A percentile compares a stretch with the other conserved stretches of the same genome.
phyloP scores from a whole-genome alignment of 192 early-diverging fungal species.

The Fimicolochytrium jonesii region DNA sequence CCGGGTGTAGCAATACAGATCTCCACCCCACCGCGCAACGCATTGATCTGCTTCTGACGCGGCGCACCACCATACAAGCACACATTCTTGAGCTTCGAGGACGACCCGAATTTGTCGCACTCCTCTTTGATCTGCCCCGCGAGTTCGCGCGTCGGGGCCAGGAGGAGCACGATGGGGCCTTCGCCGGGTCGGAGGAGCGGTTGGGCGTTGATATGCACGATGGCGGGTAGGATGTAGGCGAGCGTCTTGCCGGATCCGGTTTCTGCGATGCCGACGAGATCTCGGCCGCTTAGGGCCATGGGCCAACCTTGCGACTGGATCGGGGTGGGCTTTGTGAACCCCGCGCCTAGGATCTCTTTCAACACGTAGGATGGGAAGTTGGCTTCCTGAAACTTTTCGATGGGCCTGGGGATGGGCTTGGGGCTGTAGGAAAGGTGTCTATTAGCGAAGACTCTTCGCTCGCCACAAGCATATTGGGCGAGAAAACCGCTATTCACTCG shows the following conservation, averaged over 20 bases:
- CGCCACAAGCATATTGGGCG: background rate
- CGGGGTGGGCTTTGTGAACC: constrained; percentile 85
- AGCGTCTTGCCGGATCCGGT: too few relatives aligned
- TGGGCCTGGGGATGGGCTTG: constrained; percentile 84
- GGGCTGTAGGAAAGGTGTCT: too few relatives aligned
- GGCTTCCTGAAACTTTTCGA: constrained; percentile 83
- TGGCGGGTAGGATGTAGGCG: constrained; percentile 47
- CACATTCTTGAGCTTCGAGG: constrained; percentile 89
- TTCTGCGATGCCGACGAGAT: too few relatives aligned
- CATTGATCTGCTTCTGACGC: constrained; percentile 50
- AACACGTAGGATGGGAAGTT: constrained; percentile 90
- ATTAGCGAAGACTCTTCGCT: too few relatives aligned
- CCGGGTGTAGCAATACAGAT: constrained; percentile 89
- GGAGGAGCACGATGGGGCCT: constrained; percentile 53
- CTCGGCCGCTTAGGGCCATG: constrained; percentile 91
- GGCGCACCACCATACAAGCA: constrained; percentile 60
- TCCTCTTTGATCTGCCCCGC: constrained; percentile 87
- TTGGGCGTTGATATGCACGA: constrained; percentile 96
- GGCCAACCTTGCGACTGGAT: constrained; percentile 99
- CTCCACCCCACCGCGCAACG: constrained; percentile 84
- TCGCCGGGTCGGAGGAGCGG: constrained; percentile 83
- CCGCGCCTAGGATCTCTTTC: constrained; percentile 75
- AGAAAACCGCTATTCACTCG: background rate
- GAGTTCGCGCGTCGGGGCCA: constrained; percentile 91
- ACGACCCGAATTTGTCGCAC: constrained; percentile 74